Evolutionary conservation across 805 yeast species (phyloP).

Genomic region (Candida ovalis): DNA sequence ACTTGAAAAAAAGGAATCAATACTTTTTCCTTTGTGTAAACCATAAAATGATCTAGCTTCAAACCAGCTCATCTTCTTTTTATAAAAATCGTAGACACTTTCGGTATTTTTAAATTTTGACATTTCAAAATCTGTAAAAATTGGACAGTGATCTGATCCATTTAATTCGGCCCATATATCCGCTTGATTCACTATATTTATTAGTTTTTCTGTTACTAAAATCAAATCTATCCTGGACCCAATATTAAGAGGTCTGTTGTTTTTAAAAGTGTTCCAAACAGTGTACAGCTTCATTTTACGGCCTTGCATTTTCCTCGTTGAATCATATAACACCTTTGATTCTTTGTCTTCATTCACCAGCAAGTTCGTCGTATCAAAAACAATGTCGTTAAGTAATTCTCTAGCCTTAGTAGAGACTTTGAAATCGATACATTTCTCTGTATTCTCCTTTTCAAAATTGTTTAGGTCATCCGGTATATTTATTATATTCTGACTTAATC

Average conservation of each 20-base stretch:
- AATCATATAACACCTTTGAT: slow-evolving; percentile 48
- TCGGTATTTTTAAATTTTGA: background rate
- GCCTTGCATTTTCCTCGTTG: slow-evolving; percentile 54
- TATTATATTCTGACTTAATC: slow-evolving; percentile 36
- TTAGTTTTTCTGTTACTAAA: slow-evolving; percentile 42
- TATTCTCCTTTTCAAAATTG: slow-evolving; percentile 36
- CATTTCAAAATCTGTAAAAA: slow-evolving; percentile 60
- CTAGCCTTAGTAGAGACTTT: slow-evolving; percentile 40
- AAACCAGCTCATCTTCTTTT: slow-evolving; percentile 34
- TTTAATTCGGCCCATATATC: slow-evolving; percentile 64
- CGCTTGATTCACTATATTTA: slow-evolving; percentile 33
- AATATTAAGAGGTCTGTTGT: slow-evolving; percentile 73
- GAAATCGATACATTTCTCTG: slow-evolving; percentile 30
- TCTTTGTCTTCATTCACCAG: slow-evolving; percentile 27
- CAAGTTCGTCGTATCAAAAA: slow-evolving; percentile 25
- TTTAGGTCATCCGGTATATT: slow-evolving; percentile 19
- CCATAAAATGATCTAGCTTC: slow-evolving; percentile 53
- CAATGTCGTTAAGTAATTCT: slow-evolving; percentile 42
- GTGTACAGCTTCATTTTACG: slow-evolving; percentile 69
- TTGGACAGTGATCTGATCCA: slow-evolving; percentile 97
- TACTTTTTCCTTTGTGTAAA: slow-evolving; percentile 26
- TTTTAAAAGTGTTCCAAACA: slow-evolving; percentile 83
- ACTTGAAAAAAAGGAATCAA: slow-evolving; percentile 28
- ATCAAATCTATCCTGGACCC: slow-evolving; percentile 89
- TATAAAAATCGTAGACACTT: slow-evolving; percentile 4